phyloP scores from a whole-genome alignment of 1,284 basidiomycete species.

The Sanguinoderma infundibulare region DNA sequence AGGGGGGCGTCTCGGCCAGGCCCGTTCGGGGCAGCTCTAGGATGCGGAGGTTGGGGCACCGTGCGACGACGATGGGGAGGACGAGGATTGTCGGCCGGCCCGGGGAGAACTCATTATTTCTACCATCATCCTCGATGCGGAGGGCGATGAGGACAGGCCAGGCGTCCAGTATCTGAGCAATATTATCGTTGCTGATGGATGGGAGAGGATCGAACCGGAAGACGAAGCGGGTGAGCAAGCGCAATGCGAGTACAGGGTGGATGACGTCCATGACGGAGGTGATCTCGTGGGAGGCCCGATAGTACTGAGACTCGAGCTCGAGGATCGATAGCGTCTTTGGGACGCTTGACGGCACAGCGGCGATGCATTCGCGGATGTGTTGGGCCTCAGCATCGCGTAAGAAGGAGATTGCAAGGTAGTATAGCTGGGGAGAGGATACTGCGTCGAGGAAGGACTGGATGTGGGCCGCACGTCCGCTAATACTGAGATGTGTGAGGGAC shows the following conservation, averaged over 20 bases:
- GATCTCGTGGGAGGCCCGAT: background rate
- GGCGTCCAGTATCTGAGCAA: background rate
- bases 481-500: background rate
- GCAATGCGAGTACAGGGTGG: background rate
- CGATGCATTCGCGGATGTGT: background rate
- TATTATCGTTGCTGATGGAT: background rate
- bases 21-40: background rate
- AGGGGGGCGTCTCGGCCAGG: background rate
- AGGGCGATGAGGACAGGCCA: conserved; percentile 1
- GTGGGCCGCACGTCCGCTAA: background rate
- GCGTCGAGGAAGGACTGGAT: background rate
- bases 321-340: background rate
- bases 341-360: background rate
- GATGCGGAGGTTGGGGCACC: background rate
- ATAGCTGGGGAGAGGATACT: background rate
- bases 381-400: background rate
- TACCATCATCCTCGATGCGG: background rate
- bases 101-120: too few species aligned
- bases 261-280: background rate
- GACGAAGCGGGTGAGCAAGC: background rate
- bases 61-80: background rate
- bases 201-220: background rate
- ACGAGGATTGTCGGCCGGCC: background rate
- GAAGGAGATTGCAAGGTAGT: background rate
- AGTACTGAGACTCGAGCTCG: background rate